Base-by-base conservation (phyloP, 257 asterid species). In the Jaltomata sinuosa region DNA sequence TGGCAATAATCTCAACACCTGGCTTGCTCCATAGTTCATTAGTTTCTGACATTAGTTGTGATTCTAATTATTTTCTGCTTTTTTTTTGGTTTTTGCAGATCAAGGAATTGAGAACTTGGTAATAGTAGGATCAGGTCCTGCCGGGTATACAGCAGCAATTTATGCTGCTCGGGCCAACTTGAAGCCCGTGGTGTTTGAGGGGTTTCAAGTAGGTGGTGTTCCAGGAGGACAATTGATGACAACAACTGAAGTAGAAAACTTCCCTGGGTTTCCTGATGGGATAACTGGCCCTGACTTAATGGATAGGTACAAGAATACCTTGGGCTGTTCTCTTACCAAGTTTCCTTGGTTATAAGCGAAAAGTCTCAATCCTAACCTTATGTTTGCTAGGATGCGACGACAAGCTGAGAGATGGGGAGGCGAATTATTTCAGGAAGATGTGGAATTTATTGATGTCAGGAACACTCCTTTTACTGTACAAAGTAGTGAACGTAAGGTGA, bases 361-460 rank as follows among this genome's bases (percentile, higher is more conserved):
- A 80, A 72, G 14, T 40, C 42, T 78, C 42, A 79, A 36, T 7
- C n/a, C 65, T 61, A 64, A 10, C 72, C 40, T 27, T 21, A 22
- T 38, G 25, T 88, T 84, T 16, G 77, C 82, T 84, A 95, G 99
- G 91, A 95, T 95, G 94, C 82, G 91, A 62, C 74, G 72, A 69
- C 98, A 95, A 92, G 99, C 99, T 83, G 98, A 94, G 87, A 96
- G 97, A 62, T 94, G 99, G 97, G 99, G 99, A 45, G 94, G 97
- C 6, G 98, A 95, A 88, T 88, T 95, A 80, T 84, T 86, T 90
- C 99, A 92, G 88, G 99, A 95, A 89, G 97, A 94, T 34, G 97
- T 94, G 74, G 99, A 95, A 84, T 91, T 90, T 53, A 49, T 95
- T 76, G 99, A 95, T 91, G 86, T 94, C 85, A 91, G 91, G 71